Conservation (phyloP, 768 basidiomycete genomes). For the Suillus luteus region DNA sequence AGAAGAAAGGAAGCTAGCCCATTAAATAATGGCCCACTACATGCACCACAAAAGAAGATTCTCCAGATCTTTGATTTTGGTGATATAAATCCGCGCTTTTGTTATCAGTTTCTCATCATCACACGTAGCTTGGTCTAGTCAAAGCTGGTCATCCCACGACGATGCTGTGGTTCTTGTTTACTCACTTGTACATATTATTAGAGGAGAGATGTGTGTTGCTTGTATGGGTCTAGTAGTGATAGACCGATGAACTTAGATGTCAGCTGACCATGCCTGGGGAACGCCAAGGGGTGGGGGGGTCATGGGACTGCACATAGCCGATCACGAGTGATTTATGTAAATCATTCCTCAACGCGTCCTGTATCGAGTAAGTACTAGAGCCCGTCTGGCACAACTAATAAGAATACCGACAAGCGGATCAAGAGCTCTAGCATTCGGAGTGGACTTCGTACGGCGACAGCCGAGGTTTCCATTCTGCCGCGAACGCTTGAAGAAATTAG, state of each 20-base stretch:
- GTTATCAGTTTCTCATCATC: constrained; percentile 6
- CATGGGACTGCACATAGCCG: neutral
- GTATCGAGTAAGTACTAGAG: neutral
- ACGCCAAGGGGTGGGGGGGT: neutral
- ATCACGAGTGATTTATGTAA: neutral
- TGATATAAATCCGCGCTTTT: neutral
- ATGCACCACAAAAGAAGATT: neutral
- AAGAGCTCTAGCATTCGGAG: neutral
- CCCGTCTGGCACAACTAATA: neutral
- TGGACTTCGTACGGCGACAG: neutral
- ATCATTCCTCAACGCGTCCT: neutral
- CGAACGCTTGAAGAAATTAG: neutral
- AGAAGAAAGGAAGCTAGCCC: neutral
- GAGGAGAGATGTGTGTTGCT: too few species aligned
- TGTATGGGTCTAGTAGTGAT: neutral
- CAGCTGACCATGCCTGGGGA: neutral
- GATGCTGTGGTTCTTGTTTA: neutral
- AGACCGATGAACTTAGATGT: neutral
- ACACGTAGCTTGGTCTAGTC: neutral
- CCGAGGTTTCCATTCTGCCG: neutral
- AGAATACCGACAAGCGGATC: neutral
- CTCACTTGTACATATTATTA: neutral
- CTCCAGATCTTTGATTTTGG: neutral
- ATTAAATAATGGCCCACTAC: neutral
- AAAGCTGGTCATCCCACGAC: neutral